Conservation (phyloP, 2,329 filamentous ascomycete genomes). For the Claviceps sp. region DNA sequence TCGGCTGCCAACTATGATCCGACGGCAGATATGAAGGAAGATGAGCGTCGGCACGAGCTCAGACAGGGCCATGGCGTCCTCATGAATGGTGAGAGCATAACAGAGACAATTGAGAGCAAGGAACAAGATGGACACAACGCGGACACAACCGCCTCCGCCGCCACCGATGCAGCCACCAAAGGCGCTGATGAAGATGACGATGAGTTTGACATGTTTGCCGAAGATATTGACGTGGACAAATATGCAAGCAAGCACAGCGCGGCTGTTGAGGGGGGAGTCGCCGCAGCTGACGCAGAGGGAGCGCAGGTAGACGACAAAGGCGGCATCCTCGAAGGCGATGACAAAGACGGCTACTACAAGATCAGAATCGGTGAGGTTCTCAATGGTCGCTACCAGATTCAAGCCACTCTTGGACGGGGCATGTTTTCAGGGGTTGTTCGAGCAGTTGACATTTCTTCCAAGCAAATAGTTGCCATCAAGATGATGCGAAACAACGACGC, state of each 20-base stretch:
- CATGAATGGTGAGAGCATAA: slow-evolving; percentile 26
- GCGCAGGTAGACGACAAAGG: slow-evolving; percentile 52
- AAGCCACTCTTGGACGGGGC: slow-evolving; percentile 76
- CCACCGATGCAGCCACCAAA: slow-evolving; percentile 25
- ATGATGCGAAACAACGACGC: slow-evolving; percentile 95
- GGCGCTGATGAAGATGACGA: slow-evolving; percentile 56
- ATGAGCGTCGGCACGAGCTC: slow-evolving; percentile 56
- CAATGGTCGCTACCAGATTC: slow-evolving; percentile 78
- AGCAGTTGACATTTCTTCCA: slow-evolving; percentile 63
- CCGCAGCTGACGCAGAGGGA: slow-evolving; percentile 29
- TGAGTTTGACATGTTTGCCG: slow-evolving; percentile 81
- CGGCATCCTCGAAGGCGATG: slow-evolving; percentile 82
- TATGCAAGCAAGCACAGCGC: slow-evolving; percentile 41
- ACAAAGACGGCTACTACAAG: slow-evolving; percentile 93
- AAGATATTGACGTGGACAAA: slow-evolving; percentile 58
- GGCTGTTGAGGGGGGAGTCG: slow-evolving; percentile 16
- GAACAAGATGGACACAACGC: neutral
- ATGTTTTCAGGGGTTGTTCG: slow-evolving; percentile 96
- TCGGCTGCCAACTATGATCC: slow-evolving; percentile 94
- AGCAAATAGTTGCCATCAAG: slow-evolving; percentile 82
- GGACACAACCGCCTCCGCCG: slow-evolving; percentile 10
- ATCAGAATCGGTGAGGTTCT: slow-evolving; percentile 84
- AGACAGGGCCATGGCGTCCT: slow-evolving; percentile 43
- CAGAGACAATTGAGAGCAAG: slow-evolving; percentile 3
- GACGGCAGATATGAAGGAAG: slow-evolving; percentile 76